Evolutionary conservation across 345 rosid species (phyloP).

Genomic region (Moricandia arvensis): DNA sequence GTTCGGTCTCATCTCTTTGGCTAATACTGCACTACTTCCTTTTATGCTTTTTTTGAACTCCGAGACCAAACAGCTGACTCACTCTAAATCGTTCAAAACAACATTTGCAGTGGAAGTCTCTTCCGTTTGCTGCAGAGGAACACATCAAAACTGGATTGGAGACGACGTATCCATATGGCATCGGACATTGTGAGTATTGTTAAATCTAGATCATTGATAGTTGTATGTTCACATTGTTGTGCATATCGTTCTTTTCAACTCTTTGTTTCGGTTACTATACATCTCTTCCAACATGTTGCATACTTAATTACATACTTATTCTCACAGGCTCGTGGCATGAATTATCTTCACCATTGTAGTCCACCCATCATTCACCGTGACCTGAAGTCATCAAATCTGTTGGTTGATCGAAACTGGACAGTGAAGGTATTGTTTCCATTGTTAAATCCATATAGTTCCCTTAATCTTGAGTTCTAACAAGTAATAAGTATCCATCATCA

Average conservation of each 20-base stretch:
- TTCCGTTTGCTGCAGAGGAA: conserved; percentile 82
- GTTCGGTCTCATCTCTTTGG: conserved; percentile 42
- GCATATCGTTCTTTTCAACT: neutral
- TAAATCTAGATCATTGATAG: neutral
- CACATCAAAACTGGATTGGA: conserved; percentile 80
- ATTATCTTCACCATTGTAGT: conserved; percentile 83
- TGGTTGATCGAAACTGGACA: conserved; percentile 90
- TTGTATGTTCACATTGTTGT: conserved; percentile 6
- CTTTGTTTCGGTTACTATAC: neutral
- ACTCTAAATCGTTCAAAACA: conserved; percentile 6
- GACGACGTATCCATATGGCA: conserved; percentile 88
- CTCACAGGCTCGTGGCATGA: conserved; percentile 74
- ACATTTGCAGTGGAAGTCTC: conserved; percentile 83
- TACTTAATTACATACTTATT: conserved; percentile 5
- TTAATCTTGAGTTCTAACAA: neutral
- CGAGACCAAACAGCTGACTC: conserved; percentile 8
- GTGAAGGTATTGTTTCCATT: conserved; percentile 65
- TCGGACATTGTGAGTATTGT: conserved; percentile 69
- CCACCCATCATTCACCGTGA: conserved; percentile 99
- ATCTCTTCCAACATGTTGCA: conserved; percentile 6
- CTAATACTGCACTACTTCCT: neutral
- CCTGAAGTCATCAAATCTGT: conserved; percentile 91
- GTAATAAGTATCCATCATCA: neutral
- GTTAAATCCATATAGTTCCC: neutral
- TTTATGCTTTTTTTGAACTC: neutral